Percentiles rank a stretch among this genome's conserved stretches.
Evolutionary conservation across 371 early-diverging fungal genomes (phyloP).

Genomic region (Lichtheimia ramosa): DNA sequence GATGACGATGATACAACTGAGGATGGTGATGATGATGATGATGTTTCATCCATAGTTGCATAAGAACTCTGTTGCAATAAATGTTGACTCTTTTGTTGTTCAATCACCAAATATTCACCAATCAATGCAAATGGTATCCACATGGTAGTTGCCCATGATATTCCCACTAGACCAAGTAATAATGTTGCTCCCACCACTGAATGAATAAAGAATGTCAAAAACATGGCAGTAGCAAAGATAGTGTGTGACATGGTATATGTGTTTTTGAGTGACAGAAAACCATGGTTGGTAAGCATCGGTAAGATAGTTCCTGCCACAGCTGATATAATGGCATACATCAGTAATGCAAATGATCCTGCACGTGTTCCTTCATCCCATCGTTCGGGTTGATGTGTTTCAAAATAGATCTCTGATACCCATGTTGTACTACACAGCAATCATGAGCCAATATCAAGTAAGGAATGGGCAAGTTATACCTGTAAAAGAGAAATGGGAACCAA

Average conservation of each 20-base stretch:
- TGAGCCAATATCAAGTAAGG: neutral
- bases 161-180: slow-evolving; percentile 61
- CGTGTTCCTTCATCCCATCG: slow-evolving; percentile 53
- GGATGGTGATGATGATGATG: neutral
- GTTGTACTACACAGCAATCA: slow-evolving; percentile 31
- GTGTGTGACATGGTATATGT: slow-evolving; percentile 60
- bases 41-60: neutral
- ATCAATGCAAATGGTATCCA: slow-evolving; percentile 82
- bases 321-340: slow-evolving; percentile 65
- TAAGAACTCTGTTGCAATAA: neutral
- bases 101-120: slow-evolving; percentile 63
- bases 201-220: slow-evolving; percentile 52
- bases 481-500: slow-evolving; percentile 76
- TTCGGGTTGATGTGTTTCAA: slow-evolving; percentile 28
- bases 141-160: slow-evolving; percentile 72
- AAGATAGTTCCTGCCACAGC: slow-evolving; percentile 56
- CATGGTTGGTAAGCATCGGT: slow-evolving; percentile 37
- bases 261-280: slow-evolving; percentile 39
- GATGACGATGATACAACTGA: neutral
- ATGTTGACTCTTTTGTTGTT: slow-evolving; percentile 12
- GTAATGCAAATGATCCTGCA: slow-evolving; percentile 70
- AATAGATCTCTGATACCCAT: slow-evolving; percentile 58
- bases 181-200: slow-evolving; percentile 50
- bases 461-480: slow-evolving; percentile 27
- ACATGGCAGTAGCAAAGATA: slow-evolving; percentile 55